Percentiles rank a stretch among this genome's conserved stretches.
Conservation (phyloP, 2,329 filamentous ascomycete genomes). For the Colletotrichum tropicale region DNA sequence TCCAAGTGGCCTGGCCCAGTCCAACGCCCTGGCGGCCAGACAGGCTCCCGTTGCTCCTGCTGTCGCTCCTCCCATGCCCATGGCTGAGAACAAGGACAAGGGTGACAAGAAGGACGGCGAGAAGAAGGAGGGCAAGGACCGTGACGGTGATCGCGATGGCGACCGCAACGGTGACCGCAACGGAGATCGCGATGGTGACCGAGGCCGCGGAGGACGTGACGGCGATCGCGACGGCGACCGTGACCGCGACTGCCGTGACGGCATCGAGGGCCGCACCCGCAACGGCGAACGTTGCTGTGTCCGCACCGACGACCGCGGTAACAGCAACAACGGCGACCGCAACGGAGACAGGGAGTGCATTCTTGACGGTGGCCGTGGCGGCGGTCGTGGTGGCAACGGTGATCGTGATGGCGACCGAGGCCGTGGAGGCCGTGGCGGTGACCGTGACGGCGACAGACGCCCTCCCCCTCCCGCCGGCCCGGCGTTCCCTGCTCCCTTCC, state of each 20-base stretch:
- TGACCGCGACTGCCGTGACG: neutral
- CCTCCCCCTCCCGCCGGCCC: neutral
- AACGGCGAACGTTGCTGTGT: neutral
- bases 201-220: neutral
- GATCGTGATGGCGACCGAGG: neutral
- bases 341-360: neutral
- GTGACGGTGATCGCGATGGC: neutral
- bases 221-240: neutral
- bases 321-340: neutral
- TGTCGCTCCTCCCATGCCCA: neutral
- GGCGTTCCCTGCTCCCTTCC: constrained; percentile 6
- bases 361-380: neutral
- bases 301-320: neutral
- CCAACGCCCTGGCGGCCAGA: neutral
- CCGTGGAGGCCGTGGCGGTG: neutral
- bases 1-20: neutral
- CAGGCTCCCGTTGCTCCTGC: neutral
- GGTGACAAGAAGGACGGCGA: neutral
- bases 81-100: neutral
- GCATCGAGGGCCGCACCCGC: neutral
- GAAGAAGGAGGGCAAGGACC: neutral
- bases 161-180: neutral
- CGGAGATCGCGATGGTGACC: neutral
- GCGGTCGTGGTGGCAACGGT: neutral
- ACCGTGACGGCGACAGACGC: neutral